These are phyloP conservation scores for Sporothrix inflata DNA, from an alignment of 2,329 filamentous ascomycete genomes.

Conservation along the genomic window DNA sequence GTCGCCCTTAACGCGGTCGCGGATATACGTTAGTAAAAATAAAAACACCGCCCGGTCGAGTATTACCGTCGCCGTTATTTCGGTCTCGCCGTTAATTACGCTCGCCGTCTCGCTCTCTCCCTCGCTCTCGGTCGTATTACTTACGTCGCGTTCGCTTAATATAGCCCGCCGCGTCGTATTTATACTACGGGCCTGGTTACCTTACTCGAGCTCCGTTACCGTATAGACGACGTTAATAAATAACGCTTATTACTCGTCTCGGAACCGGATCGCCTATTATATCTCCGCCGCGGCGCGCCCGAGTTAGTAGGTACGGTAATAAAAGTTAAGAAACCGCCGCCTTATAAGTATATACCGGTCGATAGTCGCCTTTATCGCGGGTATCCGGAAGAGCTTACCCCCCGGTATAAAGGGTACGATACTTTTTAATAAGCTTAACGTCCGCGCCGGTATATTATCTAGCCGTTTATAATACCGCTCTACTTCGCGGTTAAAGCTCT, in stretches of 20 bases:
- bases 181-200: too few species aligned
- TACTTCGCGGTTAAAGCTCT: background rate
- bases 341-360: background rate
- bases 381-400: background rate
- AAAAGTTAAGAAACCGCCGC: background rate
- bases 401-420: too few species aligned
- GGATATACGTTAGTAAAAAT: background rate
- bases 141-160: too few species aligned
- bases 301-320: background rate
- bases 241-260: background rate
- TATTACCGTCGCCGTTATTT: background rate
- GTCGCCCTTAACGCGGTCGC: background rate
- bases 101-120: background rate
- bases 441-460: background rate
- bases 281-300: background rate
- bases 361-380: background rate
- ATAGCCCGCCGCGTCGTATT: too few species aligned
- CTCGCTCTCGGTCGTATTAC: background rate
- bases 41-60: background rate
- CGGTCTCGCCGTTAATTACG: background rate
- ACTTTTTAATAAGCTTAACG: too few species aligned
- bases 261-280: background rate
- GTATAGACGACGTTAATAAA: too few species aligned
- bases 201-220: too few species aligned
- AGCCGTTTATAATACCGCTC: background rate